Evolutionary conservation across 2,329 filamentous ascomycete species (phyloP).

Genomic region (Stachybotrys echinatus): DNA sequence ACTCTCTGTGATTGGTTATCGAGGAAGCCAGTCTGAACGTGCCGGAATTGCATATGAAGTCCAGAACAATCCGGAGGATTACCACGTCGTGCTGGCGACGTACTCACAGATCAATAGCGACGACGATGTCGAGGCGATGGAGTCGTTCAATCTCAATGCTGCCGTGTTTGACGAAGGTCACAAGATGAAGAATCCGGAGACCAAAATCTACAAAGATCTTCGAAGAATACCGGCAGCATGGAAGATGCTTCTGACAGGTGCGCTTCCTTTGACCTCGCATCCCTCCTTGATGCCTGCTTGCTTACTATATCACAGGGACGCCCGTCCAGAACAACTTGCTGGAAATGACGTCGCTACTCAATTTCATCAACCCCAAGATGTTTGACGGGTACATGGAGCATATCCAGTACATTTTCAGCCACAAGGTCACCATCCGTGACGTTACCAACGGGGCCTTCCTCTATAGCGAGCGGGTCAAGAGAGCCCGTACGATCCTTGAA

Average conservation of each 20-base stretch:
- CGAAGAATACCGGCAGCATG: conserved; percentile 75
- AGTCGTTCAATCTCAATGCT: conserved; percentile 41
- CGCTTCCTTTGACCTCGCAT: background rate
- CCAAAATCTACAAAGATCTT: conserved; percentile 74
- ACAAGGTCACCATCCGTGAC: conserved; percentile 81
- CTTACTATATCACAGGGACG: conserved; percentile 60
- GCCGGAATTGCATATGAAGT: conserved; percentile 60
- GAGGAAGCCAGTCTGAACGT: conserved; percentile 62
- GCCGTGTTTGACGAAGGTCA: conserved; percentile 93
- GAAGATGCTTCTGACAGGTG: conserved; percentile 65
- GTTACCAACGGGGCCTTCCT: conserved; percentile 76
- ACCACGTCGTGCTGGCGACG: conserved; percentile 57
- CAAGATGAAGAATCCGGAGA: conserved; percentile 82
- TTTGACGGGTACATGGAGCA: conserved; percentile 74
- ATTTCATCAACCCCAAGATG: conserved; percentile 86
- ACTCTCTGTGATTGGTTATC: conserved; percentile 67
- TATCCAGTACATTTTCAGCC: conserved; percentile 82
- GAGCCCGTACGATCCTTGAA: conserved; percentile 86
- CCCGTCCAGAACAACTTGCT: conserved; percentile 92
- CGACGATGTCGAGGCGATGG: conserved; percentile 46
- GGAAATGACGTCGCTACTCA: conserved; percentile 83
- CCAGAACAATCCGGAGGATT: conserved; percentile 58
- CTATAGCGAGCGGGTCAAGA: conserved; percentile 78
- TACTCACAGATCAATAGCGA: conserved; percentile 53
- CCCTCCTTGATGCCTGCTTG: background rate